Evolutionary conservation across 1,284 basidiomycete species (phyloP).

Genomic region (Uromyces viciae-fabae): DNA sequence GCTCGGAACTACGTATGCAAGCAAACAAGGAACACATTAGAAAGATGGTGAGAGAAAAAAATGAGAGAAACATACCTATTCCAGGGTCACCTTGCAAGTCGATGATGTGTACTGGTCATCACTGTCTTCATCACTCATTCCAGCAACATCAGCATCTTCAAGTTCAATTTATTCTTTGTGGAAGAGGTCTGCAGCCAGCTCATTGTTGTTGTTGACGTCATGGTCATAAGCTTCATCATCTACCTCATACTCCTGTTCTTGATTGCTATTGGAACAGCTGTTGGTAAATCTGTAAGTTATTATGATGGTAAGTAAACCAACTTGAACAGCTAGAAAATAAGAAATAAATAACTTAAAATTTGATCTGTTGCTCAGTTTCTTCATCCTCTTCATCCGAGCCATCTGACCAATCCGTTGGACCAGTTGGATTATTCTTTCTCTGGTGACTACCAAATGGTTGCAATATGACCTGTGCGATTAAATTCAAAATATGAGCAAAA

Average conservation of each 20-base stretch:
- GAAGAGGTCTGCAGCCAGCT: no score
- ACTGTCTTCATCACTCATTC: background rate
- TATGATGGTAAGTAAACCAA: no score
- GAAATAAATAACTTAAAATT: background rate
- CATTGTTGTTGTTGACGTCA: background rate
- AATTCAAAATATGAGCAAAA: background rate
- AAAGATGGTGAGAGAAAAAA: background rate
- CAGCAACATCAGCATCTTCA: background rate
- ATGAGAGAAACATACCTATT: background rate
- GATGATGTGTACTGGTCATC: background rate
- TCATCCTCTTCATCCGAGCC: background rate
- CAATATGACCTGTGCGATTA: background rate
- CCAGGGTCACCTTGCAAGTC: background rate
- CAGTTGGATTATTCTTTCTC: background rate
- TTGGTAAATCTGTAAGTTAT: no score
- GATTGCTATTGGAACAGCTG: background rate
- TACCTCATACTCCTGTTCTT: background rate
- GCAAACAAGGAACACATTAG: background rate
- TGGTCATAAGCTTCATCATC: background rate
- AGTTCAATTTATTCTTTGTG: no score
- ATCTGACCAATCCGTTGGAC: background rate
- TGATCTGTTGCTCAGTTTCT: background rate
- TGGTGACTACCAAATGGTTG: no score
- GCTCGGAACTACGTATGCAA: background rate
- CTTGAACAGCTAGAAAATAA: no score